phyloP scores from a whole-genome alignment of 2,329 filamentous ascomycete species.

The Scedosporium apiospermum region DNA sequence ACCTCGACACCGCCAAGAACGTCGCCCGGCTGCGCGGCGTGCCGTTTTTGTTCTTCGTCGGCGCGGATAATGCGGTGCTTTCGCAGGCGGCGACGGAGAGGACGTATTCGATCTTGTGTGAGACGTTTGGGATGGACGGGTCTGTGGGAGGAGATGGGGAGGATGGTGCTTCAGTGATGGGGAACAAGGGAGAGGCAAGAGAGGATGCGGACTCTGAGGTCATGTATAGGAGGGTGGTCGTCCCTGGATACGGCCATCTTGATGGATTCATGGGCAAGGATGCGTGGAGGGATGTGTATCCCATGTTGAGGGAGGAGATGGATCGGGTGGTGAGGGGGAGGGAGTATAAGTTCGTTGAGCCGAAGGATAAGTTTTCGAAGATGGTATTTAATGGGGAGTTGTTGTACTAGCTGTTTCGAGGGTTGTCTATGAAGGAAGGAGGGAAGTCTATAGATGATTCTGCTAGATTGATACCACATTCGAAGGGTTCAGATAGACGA shows the following conservation, averaged over 20 bases:
- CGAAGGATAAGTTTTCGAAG: constrained; percentile 29
- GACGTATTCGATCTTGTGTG: constrained; percentile 42
- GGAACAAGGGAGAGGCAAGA: neutral
- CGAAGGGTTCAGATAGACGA: too few species aligned
- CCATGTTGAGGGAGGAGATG: constrained; percentile 43
- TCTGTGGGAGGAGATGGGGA: constrained; percentile 1
- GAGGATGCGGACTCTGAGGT: constrained; percentile 13
- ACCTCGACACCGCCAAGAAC: constrained; percentile 40
- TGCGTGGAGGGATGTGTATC: constrained; percentile 50
- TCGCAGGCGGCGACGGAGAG: constrained; percentile 42
- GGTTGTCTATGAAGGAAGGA: too few species aligned
- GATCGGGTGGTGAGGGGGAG: constrained; percentile 39
- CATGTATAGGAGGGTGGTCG: constrained; percentile 40
- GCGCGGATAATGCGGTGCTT: constrained; percentile 47
- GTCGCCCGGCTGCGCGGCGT: constrained; percentile 39
- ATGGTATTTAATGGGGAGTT: constrained; percentile 29
- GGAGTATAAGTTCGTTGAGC: constrained; percentile 31
- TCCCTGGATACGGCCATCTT: constrained; percentile 50
- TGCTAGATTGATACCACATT: too few species aligned
- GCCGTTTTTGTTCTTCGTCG: constrained; percentile 47
- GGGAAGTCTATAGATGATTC: too few species aligned
- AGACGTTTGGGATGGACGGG: constrained; percentile 34
- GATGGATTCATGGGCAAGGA: constrained; percentile 54
- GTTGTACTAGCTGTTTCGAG: neutral
- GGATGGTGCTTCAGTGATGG: constrained; percentile 7